A percentile compares a stretch with the other conserved stretches of the same genome.
phyloP scores from a whole-genome alignment of 768 basidiomycete species.

The Russula vinacea region DNA sequence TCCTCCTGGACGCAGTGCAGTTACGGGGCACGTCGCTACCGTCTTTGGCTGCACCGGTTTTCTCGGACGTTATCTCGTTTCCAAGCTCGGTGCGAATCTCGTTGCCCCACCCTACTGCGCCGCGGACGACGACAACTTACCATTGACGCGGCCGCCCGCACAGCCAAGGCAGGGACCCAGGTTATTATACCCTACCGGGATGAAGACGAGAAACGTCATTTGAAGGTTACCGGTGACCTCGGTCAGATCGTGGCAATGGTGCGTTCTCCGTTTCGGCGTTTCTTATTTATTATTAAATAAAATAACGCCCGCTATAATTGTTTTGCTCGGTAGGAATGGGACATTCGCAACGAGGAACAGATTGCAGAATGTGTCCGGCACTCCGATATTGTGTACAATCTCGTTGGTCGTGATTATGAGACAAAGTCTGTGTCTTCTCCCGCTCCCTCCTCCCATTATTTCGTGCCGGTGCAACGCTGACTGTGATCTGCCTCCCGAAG shows the following conservation, averaged over 20 bases:
- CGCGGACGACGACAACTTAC: neutral
- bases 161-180: conserved; percentile 88
- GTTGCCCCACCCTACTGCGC: neutral
- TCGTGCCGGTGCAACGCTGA: neutral
- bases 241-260: conserved; percentile 97
- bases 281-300: neutral
- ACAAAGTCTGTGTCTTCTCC: conserved; percentile 66
- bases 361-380: conserved; percentile 92
- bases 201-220: conserved; percentile 84
- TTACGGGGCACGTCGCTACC: conserved; percentile 88
- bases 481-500: conserved; percentile 41
- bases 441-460: neutral
- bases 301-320: neutral
- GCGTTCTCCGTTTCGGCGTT: conserved; percentile 30
- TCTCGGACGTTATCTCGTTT: conserved; percentile 88
- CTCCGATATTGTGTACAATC: conserved; percentile 96
- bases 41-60: conserved; percentile 98
- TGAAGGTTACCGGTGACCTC: conserved; percentile 93
- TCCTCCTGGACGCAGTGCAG: conserved; percentile 79
- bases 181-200: conserved; percentile 95
- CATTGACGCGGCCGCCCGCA: neutral
- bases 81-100: conserved; percentile 74
- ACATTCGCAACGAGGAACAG: conserved; percentile 83
- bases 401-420: conserved; percentile 89
- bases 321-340: conserved; percentile 75